Evolutionary conservation across 83 land plant species (phyloP), one percentile per base, ranked within the genome.

Genomic region (Picea engelmannii): DNA sequence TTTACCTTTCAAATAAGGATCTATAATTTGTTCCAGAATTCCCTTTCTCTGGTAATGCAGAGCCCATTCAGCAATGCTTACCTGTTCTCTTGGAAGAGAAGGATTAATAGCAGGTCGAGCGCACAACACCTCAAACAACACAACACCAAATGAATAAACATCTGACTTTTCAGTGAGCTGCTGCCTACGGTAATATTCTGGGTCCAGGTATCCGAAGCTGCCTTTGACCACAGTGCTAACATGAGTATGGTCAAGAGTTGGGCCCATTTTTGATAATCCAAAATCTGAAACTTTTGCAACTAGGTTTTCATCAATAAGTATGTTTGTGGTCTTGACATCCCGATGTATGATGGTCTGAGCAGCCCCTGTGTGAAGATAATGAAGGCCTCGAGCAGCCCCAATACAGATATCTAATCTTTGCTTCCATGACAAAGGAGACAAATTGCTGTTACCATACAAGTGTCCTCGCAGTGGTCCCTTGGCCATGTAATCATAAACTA

Each of bases 121-220:
- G 76, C 90, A 90, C 47, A 94, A 68, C 2, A 89, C 96, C 85
- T 93, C 95, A 70, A 93, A 89, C 24, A 93, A 86, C 9, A 93
- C 95, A 16, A 93, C 96, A 60, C 96, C 96, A 84, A 94, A 94
- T 5, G 94, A 92, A 86, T 94, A 93, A 16, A 92, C 91, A 81
- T 92, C 95, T 31, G 95, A 92, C 76, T 93, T 93, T 18, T 93
- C 96, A 2, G 94, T 92, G 78, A 93, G 66, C 81, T 92, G 94
- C 84, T 90, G 92, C 66, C 92, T 73, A 11, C 89, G 73, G 85
- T 83, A 90, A 76, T 92, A 92, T 71, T 92, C 95, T 0, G 95
- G 95, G 59, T 93, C 95, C 66, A 93, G 78, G 88, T 93, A 93
- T 35, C 95, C 95, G 58, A 92, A 92, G 68, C 91, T 92, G 23